These are phyloP conservation scores for Chamaecyparis obtusa DNA, from an alignment of 75 land plant species.

Conservation along the genomic window DNA sequence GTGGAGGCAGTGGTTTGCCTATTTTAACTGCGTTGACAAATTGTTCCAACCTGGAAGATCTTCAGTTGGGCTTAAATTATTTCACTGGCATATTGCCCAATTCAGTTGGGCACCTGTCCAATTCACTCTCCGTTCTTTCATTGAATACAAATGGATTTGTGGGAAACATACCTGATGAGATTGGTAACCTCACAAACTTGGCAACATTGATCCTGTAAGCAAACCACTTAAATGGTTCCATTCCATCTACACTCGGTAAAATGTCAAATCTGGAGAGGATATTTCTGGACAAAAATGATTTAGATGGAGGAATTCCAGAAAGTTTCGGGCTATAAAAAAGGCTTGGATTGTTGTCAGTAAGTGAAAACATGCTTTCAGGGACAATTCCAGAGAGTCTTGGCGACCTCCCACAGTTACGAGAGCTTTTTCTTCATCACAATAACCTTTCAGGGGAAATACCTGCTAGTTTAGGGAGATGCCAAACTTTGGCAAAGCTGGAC, in stretches of 20 bases:
- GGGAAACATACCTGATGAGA: not conserved
- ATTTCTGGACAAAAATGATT: no score
- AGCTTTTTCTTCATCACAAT: no score
- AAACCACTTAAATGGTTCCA: not conserved
- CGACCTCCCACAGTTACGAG: no score
- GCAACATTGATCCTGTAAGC: not conserved
- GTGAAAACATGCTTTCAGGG: not conserved
- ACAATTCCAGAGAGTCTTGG: no score
- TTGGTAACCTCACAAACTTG: not conserved
- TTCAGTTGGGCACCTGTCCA: not conserved
- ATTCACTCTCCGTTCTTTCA: not conserved
- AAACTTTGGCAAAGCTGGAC: not conserved
- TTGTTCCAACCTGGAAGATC: no score
- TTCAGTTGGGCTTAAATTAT: not conserved
- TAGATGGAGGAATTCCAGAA: no score
- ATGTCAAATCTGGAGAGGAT: no score
- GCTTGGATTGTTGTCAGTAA: not conserved
- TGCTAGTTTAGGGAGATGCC: no score
- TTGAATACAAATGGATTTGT: not conserved
- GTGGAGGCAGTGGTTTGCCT: not conserved
- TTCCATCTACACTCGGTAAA: not conserved
- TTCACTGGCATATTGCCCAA: not conserved
- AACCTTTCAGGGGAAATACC: no score
- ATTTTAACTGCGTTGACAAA: not conserved
- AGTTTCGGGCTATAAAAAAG: no score